phyloP scores from a whole-genome alignment of 768 basidiomycete species.

The Tremella yokohamensis region DNA sequence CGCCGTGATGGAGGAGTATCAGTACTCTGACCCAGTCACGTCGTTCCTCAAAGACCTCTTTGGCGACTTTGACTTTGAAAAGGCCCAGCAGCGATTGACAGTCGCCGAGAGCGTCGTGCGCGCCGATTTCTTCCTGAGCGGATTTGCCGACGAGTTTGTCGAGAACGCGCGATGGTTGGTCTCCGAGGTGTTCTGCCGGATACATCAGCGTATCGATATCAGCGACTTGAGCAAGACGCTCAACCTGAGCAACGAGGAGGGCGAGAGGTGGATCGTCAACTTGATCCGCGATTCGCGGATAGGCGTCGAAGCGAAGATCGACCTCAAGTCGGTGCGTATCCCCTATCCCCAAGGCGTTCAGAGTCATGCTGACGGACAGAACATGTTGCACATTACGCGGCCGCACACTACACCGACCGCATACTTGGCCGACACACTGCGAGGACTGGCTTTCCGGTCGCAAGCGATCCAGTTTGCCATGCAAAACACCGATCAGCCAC shows the following conservation, averaged over 20 bases:
- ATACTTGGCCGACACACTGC: constrained; percentile 89
- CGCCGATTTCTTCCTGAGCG: constrained; percentile 90
- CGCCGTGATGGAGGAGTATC: constrained; percentile 91
- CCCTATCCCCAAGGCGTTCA: neutral
- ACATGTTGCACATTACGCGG: constrained; percentile 92
- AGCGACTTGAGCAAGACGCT: constrained; percentile 90
- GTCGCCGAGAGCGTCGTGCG: constrained; percentile 68
- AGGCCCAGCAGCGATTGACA: constrained; percentile 76
- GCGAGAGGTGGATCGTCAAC: constrained; percentile 99
- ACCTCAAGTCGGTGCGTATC: constrained; percentile 76
- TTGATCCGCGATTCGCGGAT: constrained; percentile 95
- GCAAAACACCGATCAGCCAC: constrained; percentile 39
- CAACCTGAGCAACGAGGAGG: constrained; percentile 89
- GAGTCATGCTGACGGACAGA: constrained; percentile 56
- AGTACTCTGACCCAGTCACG: constrained; percentile 90
- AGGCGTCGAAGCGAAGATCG: constrained; percentile 96
- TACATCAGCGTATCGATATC: constrained; percentile 67
- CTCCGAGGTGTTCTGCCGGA: constrained; percentile 95
- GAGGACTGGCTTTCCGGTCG: constrained; percentile 83
- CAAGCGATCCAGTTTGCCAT: constrained; percentile 83
- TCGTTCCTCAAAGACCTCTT: constrained; percentile 90
- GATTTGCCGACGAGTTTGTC: constrained; percentile 88
- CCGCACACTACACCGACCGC: constrained; percentile 87
- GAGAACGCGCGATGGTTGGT: constrained; percentile 95
- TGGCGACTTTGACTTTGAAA: constrained; percentile 92